phyloP scores from a whole-genome alignment of 305 asterid genomes.

The Caryopteris hybrid region DNA sequence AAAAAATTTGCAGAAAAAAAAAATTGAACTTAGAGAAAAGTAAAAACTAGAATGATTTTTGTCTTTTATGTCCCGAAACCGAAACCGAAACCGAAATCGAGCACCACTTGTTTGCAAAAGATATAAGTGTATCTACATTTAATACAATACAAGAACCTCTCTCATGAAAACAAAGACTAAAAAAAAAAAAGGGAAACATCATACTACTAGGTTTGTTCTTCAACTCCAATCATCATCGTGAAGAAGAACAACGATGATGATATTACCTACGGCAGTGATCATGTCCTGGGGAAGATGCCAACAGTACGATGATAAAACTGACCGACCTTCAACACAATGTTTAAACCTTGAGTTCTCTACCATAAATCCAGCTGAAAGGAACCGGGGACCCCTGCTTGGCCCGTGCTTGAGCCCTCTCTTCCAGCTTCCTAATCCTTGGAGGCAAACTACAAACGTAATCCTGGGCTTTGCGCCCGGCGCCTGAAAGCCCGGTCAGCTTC shows the following conservation, averaged over 20 bases:
- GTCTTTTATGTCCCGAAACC: not conserved
- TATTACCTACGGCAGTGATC: not conserved
- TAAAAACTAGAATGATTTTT: too few species aligned
- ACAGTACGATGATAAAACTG: not conserved
- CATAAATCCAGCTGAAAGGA: constrained; percentile 71
- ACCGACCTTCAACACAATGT: not conserved
- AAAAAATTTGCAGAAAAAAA: too few species aligned
- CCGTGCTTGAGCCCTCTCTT: constrained; percentile 66
- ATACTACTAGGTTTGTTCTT: not conserved
- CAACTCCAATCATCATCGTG: not conserved
- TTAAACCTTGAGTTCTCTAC: constrained; percentile 54
- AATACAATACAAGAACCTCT: not conserved
- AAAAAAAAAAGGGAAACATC: not conserved
- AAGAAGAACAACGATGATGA: too few species aligned
- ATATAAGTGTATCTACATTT: constrained; percentile 18
- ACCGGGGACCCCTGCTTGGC: constrained; percentile 48
- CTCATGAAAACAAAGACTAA: constrained; percentile 8
- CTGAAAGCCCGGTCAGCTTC: constrained; percentile 58
- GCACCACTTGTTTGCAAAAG: not conserved
- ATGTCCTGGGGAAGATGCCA: not conserved
- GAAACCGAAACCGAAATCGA: not conserved
- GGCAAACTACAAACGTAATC: constrained; percentile 69
- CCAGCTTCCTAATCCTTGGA: constrained; percentile 54
- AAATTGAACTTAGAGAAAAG: too few species aligned
- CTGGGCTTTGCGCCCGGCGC: constrained; percentile 67